Base-by-base conservation (phyloP, 805 yeast species). In the Saccharomyces mikatae region DNA sequence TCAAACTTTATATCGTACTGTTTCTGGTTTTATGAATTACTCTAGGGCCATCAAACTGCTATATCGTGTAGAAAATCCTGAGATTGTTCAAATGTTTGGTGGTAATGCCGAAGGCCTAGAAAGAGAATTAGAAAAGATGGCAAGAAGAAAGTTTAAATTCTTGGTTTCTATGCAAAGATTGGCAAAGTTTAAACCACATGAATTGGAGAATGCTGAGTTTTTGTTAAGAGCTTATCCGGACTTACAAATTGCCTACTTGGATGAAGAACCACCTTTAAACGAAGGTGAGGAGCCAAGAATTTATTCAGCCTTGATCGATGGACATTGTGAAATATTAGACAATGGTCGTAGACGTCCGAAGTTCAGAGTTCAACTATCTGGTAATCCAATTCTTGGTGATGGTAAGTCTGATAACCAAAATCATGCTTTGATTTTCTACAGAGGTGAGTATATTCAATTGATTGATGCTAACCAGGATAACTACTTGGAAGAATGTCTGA, bases 1-100 rank as follows among this genome's bases (percentile, higher is more conserved):
- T 46, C 99, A 92, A 78, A 94, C 99, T 36, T 77, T 92, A 66
- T 92, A 92, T 77, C 86, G 99, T 74, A 94, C 99, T 49, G 92
- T 92, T 52, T 88, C 97, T 54, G 99, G 99, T 67, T 94, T 92
- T 77, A 92, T 92, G 99, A 94, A 92, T 76, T 92, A 92, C 71
- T 87, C 97, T 30, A 86, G 97, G 73, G 98, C 99, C 30, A 89
- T 92, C 67, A 94, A 91, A 73, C 76, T 92, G 65, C 78, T 92
- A 56, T 90, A 89, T 77, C 86, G 96, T 75, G 96, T 94, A 65
- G 98, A 94, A 73, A 88, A 89, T 72, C 96, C 96, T 48, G 96
- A 88, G 71, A 84, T 89, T 71, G 96, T 91, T 58, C 97, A 94
- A 78, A 89, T 91, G 90, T 92, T 91, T 70, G 98, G 97, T 64